These are phyloP conservation scores for Piper longum DNA, from an alignment of 164 flowering plant genomes.

Conservation along the genomic window DNA sequence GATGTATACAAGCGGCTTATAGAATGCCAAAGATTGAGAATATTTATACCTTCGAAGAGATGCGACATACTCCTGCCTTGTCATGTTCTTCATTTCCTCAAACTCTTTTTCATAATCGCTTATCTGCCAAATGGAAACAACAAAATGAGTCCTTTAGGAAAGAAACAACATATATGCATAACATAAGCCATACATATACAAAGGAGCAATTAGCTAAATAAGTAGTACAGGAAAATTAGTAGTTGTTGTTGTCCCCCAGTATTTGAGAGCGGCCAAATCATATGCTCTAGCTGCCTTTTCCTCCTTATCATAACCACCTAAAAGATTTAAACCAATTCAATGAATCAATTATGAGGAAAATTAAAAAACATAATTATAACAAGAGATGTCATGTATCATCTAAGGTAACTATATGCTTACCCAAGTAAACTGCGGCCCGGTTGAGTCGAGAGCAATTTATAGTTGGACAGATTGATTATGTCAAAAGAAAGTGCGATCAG, in stretches of 20 bases:
- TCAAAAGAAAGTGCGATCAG: constrained; percentile 2
- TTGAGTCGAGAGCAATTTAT: constrained; percentile 15
- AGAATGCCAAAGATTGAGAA: too few species aligned
- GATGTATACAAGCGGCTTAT: too few species aligned
- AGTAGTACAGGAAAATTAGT: constrained; percentile 62
- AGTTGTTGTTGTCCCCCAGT: constrained; percentile 90
- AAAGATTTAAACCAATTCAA: not conserved
- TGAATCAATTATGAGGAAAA: not conserved
- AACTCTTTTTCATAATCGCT: constrained; percentile 71
- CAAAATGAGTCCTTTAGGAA: not conserved
- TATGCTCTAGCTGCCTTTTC: constrained; percentile 93
- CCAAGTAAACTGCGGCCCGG: constrained; percentile 59
- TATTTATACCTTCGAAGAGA: constrained; percentile 61
- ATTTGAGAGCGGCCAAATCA: constrained; percentile 90
- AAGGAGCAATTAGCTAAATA: not conserved
- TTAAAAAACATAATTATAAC: not conserved
- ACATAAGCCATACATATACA: not conserved
- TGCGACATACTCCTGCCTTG: constrained; percentile 87
- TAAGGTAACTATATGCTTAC: constrained; percentile 24
- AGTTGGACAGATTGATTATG: constrained; percentile 6
- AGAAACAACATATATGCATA: not conserved
- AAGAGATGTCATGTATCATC: not conserved
- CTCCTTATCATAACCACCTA: constrained; percentile 97
- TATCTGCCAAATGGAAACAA: constrained; percentile 23
- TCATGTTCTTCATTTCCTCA: constrained; percentile 95